phyloP scores from a whole-genome alignment of 73 alveolate genomes.

The Diophrys appendiculata region DNA sequence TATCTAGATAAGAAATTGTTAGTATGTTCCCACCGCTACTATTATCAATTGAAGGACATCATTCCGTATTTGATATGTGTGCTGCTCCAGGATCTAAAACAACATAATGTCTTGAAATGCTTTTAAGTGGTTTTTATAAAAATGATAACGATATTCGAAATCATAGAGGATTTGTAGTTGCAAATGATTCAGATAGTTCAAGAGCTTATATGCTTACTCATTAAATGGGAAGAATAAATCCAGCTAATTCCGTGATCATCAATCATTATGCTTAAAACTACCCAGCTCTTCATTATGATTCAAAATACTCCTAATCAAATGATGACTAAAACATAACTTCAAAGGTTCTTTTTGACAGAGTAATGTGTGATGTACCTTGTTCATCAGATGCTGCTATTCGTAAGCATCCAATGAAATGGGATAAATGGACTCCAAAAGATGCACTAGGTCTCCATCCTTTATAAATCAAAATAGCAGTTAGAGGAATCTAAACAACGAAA shows the following conservation, averaged over 20 bases:
- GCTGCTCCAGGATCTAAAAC: constrained; percentile 99
- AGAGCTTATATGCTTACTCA: constrained; percentile 96
- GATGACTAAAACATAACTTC: constrained; percentile 21
- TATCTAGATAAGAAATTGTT: constrained; percentile 96
- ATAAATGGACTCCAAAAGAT: constrained; percentile 92
- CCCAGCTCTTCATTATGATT: constrained; percentile 69
- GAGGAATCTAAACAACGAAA: constrained; percentile 87
- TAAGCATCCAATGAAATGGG: constrained; percentile 96
- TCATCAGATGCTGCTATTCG: constrained; percentile 99
- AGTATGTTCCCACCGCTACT: constrained; percentile 98
- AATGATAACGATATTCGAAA: constrained; percentile 57
- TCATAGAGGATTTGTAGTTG: constrained; percentile 86
- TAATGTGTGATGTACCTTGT: constrained; percentile 99
- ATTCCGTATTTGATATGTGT: constrained; percentile 94
- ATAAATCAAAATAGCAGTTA: constrained; percentile 83
- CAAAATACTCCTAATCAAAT: neutral
- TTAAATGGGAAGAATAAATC: constrained; percentile 84
- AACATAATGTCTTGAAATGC: constrained; percentile 88
- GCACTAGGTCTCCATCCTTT: constrained; percentile 90
- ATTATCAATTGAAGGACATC: constrained; percentile 73
- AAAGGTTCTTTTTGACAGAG: constrained; percentile 84
- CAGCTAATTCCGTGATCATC: constrained; percentile 72
- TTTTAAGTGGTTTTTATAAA: constrained; percentile 58
- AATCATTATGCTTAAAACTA: constrained; percentile 92
- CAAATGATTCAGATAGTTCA: constrained; percentile 93